Evolutionary conservation across 495 filamentous ascomycete species (phyloP).

Genomic region (Xylaria scruposa): DNA sequence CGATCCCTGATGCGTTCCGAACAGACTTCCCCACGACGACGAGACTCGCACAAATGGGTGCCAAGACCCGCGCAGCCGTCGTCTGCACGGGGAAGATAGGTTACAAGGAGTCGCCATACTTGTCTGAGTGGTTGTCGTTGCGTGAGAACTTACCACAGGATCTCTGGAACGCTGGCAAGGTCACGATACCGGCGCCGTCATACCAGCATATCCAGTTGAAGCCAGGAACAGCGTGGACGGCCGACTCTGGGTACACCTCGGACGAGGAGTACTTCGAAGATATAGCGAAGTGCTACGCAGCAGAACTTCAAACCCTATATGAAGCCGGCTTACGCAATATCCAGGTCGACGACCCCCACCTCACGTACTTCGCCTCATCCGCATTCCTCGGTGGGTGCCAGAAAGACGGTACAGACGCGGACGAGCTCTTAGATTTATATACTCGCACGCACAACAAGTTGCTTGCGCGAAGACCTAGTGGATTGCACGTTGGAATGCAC

Average conservation of each 20-base stretch:
- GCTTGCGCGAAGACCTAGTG: constrained; percentile 65
- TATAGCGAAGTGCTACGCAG: constrained; percentile 75
- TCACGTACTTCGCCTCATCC: constrained; percentile 78
- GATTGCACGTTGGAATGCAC: constrained; percentile 76
- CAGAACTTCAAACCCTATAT: constrained; percentile 70
- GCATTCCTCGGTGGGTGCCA: constrained; percentile 73
- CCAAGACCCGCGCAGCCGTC: constrained; percentile 71
- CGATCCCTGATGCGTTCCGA: constrained; percentile 49
- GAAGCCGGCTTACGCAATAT: constrained; percentile 72
- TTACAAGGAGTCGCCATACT: constrained; percentile 69
- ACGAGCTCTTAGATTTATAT: constrained; percentile 73
- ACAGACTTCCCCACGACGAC: constrained; percentile 44
- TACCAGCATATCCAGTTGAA: constrained; percentile 75
- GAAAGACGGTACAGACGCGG: constrained; percentile 61
- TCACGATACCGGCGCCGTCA: constrained; percentile 74
- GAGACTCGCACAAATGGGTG: constrained; percentile 42
- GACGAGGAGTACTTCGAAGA: constrained; percentile 77
- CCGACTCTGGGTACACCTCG: constrained; percentile 64
- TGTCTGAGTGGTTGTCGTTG: constrained; percentile 71
- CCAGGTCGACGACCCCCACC: constrained; percentile 78
- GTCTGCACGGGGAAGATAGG: constrained; percentile 76
- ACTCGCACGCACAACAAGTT: constrained; percentile 78
- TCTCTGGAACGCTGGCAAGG: constrained; percentile 68
- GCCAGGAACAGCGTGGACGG: constrained; percentile 70
- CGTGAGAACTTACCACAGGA: constrained; percentile 64